These are phyloP conservation scores for Diaporthe vaccinii DNA, from an alignment of 2,329 filamentous ascomycete genomes.

Conservation along the genomic window DNA sequence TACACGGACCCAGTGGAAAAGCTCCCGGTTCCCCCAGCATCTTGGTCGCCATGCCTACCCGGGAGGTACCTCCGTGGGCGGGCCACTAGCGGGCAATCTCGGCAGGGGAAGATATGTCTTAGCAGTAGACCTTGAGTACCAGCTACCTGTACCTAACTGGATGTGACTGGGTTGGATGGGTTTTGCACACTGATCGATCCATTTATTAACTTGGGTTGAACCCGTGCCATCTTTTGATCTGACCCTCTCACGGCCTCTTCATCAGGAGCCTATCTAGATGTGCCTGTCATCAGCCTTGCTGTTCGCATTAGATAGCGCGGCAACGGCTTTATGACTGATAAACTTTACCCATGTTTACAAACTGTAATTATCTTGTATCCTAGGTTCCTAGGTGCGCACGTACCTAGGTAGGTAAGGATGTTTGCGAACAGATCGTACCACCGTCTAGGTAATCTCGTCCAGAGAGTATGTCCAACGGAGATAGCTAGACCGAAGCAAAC, in stretches of 20 bases:
- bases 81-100: background rate
- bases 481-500: no score
- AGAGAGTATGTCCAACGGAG: background rate
- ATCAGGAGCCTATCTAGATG: background rate
- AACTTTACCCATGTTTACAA: background rate
- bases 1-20: slow-evolving; percentile 20
- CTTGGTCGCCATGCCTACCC: slow-evolving; percentile 11
- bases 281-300: background rate
- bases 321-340: background rate
- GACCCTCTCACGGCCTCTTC: background rate
- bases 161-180: background rate
- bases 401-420: background rate
- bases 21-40: slow-evolving; percentile 26
- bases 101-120: background rate
- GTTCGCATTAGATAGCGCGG: background rate
- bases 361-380: background rate
- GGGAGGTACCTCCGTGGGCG: background rate
- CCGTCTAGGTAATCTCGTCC: no score
- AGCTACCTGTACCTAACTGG: background rate
- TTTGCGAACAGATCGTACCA: background rate
- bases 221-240: background rate
- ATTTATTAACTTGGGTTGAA: background rate
- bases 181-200: background rate
- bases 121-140: background rate
- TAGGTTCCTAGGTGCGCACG: background rate